Evolutionary conservation across 2,329 filamentous ascomycete genomes (phyloP).

Genomic region (Trichoderma sp.): DNA sequence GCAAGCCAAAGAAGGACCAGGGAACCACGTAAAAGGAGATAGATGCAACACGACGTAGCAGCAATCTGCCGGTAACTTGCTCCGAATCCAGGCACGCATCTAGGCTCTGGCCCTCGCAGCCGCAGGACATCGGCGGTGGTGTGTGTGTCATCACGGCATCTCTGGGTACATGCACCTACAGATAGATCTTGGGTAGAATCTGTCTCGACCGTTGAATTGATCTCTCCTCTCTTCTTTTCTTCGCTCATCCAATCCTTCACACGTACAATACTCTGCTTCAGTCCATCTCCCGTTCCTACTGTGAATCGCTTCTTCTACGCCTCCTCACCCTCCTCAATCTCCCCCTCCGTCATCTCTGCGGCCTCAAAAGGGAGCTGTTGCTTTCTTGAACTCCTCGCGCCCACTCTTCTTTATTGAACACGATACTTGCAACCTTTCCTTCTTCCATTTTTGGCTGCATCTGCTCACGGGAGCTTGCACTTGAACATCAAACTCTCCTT

Average conservation of each 20-base stretch:
- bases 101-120: not conserved
- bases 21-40: no score
- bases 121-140: no score
- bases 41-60: not conserved
- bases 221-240: no score
- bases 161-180: slow-evolving; percentile 2
- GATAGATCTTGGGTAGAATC: not conserved
- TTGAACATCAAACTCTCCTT: not conserved
- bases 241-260: not conserved
- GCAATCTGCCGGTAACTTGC: not conserved
- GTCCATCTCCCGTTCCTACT: not conserved
- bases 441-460: not conserved
- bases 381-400: no score
- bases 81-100: not conserved
- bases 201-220: not conserved
- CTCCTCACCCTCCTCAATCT: not conserved
- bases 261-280: not conserved
- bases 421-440: no score
- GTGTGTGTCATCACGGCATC: slow-evolving; percentile 7
- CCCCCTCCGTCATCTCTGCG: not conserved
- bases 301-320: no score
- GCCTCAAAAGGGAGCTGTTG: not conserved
- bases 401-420: not conserved
- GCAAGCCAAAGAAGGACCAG: no score
- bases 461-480: slow-evolving; percentile 4